Evolutionary conservation across 371 early-diverging fungal genomes (phyloP).

Genomic region (Umbelopsis sp.): DNA sequence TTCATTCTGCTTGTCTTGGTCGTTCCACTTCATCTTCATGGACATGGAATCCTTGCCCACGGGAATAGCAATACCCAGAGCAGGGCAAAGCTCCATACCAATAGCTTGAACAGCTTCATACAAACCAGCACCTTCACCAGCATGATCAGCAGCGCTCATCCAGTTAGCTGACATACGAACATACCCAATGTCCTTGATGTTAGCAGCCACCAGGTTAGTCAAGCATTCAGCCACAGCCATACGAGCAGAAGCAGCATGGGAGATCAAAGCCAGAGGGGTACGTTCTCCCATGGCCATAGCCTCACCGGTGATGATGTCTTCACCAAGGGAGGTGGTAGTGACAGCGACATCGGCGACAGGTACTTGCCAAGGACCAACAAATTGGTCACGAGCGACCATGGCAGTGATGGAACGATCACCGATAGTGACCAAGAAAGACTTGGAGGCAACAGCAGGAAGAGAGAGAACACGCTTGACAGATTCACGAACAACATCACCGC

Average conservation of each 20-base stretch:
- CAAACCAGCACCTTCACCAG: constrained; percentile 90
- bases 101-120: constrained; percentile 94
- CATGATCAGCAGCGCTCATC: constrained; percentile 94
- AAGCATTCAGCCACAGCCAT: constrained; percentile 95
- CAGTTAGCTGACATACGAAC: constrained; percentile 95
- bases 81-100: constrained; percentile 91
- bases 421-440: constrained; percentile 95
- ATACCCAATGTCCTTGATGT: constrained; percentile 67
- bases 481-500: constrained; percentile 52
- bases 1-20: constrained; percentile 48
- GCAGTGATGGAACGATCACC: constrained; percentile 96
- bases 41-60: constrained; percentile 99
- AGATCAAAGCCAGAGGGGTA: constrained; percentile 84
- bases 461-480: constrained; percentile 80
- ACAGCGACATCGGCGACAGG: constrained; percentile 97
- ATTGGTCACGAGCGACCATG: constrained; percentile 92
- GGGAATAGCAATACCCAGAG: constrained; percentile 90
- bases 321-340: constrained; percentile 74
- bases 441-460: constrained; percentile 90
- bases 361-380: constrained; percentile 97
- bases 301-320: constrained; percentile 79
- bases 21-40: constrained; percentile 93
- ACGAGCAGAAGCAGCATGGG: constrained; percentile 87
- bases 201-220: constrained; percentile 90
- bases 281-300: constrained; percentile 98